Evolutionary conservation across 2,329 filamentous ascomycete genomes (phyloP).

Genomic region (Diplodia sapinea): DNA sequence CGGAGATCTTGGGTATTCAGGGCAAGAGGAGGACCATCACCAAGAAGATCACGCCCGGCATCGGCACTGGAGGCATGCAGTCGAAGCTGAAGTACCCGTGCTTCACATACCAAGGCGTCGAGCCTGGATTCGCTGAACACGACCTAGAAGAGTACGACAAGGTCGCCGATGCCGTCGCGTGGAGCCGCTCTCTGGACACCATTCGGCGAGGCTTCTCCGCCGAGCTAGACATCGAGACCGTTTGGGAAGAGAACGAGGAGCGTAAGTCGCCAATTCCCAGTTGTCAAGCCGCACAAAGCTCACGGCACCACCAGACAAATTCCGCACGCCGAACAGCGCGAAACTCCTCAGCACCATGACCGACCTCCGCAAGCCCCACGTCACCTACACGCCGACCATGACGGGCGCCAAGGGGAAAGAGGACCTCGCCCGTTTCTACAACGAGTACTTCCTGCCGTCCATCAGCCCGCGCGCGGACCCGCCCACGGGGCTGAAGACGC

Average conservation of each 20-base stretch:
- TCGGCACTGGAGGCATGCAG: slow-evolving; percentile 56
- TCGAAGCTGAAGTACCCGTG: slow-evolving; percentile 51
- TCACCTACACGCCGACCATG: slow-evolving; percentile 54
- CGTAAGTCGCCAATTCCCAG: slow-evolving; percentile 34
- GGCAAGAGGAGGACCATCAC: slow-evolving; percentile 56
- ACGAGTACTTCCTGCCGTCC: slow-evolving; percentile 60
- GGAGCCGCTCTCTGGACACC: slow-evolving; percentile 66
- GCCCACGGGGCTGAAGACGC: slow-evolving; percentile 53
- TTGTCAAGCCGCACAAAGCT: slow-evolving; percentile 30
- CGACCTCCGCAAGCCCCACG: slow-evolving; percentile 44
- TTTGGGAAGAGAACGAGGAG: slow-evolving; percentile 52
- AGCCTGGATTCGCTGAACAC: slow-evolving; percentile 73
- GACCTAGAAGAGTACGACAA: slow-evolving; percentile 71
- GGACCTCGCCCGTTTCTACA: slow-evolving; percentile 60
- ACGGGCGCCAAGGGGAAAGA: slow-evolving; percentile 52
- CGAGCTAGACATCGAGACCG: slow-evolving; percentile 53
- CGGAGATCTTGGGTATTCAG: slow-evolving; percentile 60
- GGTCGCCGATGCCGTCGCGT: slow-evolving; percentile 69
- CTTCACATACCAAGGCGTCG: slow-evolving; percentile 62
- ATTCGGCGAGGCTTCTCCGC: slow-evolving; percentile 66
- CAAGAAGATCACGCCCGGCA: slow-evolving; percentile 57
- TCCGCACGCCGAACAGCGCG: slow-evolving; percentile 43
- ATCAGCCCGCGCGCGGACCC: slow-evolving; percentile 45
- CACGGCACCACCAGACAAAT: slow-evolving; percentile 41
- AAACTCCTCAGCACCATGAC: slow-evolving; percentile 49